Evolutionary conservation across 2,329 filamentous ascomycete genomes (phyloP).

Genomic region (Periconia digitata): DNA sequence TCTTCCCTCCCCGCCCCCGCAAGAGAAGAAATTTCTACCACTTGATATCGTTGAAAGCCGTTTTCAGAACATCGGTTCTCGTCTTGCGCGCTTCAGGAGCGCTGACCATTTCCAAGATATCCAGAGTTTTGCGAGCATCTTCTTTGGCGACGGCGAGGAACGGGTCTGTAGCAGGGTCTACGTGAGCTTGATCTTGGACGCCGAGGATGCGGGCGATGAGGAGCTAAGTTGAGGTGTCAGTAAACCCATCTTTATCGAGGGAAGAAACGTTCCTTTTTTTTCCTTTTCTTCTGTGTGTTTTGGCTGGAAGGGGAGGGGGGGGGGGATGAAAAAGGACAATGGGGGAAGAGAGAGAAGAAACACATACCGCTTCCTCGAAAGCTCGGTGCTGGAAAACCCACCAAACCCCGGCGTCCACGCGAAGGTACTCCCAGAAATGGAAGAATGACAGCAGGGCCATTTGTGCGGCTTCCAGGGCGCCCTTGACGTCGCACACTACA

Average conservation of each 20-base stretch:
- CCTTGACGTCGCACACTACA: slow-evolving; percentile 61
- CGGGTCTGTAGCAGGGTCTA: slow-evolving; percentile 32
- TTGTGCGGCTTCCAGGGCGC: slow-evolving; percentile 73
- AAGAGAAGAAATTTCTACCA: slow-evolving; percentile 19
- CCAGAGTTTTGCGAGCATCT: slow-evolving; percentile 48
- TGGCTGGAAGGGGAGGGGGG: no score
- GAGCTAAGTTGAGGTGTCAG: no score
- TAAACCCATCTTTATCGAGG: no score
- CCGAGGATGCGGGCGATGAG: slow-evolving; percentile 44
- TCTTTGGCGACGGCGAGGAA: slow-evolving; percentile 44
- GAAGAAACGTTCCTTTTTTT: no score
- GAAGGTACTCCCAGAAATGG: slow-evolving; percentile 68
- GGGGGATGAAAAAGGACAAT: neutral
- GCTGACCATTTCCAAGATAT: slow-evolving; percentile 48
- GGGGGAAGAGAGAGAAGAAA: neutral
- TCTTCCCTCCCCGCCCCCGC: no score
- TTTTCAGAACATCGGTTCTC: slow-evolving; percentile 49
- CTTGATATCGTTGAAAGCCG: slow-evolving; percentile 46
- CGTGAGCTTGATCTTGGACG: slow-evolving; percentile 34
- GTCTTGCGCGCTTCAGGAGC: slow-evolving; percentile 53
- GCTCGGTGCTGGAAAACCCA: slow-evolving; percentile 83
- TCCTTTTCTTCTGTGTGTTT: no score
- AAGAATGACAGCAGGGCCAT: slow-evolving; percentile 76
- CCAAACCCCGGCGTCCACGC: slow-evolving; percentile 74
- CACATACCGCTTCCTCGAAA: slow-evolving; percentile 74